Percentiles rank a stretch among this genome's conserved stretches.
Evolutionary conservation across 2,329 filamentous ascomycete species (phyloP).

Genomic region (Sclerotinia borealis): DNA sequence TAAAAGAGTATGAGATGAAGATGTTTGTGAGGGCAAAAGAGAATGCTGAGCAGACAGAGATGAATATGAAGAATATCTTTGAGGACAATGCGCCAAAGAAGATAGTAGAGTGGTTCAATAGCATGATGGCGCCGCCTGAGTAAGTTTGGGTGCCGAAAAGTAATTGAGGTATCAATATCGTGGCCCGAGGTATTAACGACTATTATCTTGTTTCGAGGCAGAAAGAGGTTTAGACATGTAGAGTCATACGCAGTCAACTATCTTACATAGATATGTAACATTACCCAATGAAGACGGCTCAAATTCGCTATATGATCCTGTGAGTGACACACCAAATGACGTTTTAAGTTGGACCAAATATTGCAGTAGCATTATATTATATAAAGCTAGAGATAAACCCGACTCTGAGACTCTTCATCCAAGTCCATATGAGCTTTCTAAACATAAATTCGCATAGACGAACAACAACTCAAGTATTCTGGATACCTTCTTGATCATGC

Average conservation of each 20-base stretch:
- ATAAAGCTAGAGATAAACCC: no score
- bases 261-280: not conserved
- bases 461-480: no score
- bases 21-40: constrained; percentile 15
- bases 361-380: no score
- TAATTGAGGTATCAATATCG: no score
- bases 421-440: no score
- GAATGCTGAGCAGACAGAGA: constrained; percentile 12
- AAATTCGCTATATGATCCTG: no score
- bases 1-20: constrained; percentile 25
- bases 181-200: not conserved
- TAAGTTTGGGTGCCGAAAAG: not conserved
- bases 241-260: not conserved
- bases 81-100: constrained; percentile 8
- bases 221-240: not conserved
- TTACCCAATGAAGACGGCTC: not conserved
- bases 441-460: no score
- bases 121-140: not conserved
- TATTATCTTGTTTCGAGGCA: not conserved
- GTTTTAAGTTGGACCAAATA: no score
- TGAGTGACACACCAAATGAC: no score
- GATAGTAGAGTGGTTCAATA: not conserved
- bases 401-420: no score
- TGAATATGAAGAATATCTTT: constrained; percentile 14
- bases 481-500: no score